Conservation (phyloP, 75 land plant species). For the Azolla pinnata region DNA sequence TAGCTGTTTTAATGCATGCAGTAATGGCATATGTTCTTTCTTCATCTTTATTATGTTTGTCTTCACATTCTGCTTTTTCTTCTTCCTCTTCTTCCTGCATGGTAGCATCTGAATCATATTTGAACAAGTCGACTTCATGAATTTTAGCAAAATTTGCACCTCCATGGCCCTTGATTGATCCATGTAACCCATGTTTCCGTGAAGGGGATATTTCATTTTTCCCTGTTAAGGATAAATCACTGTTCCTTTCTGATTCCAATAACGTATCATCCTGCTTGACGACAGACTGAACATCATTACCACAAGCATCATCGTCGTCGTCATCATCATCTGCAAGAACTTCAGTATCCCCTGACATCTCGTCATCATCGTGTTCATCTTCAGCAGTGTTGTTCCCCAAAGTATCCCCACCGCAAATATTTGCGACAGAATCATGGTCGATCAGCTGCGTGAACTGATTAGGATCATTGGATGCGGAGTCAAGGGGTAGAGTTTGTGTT, state of each 20-base stretch:
- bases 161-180: too few species aligned
- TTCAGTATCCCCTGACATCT: neutral
- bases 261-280: neutral
- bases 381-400: neutral
- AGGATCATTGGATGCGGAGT: neutral
- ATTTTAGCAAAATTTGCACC: too few species aligned
- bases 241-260: neutral
- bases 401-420: slow-evolving; percentile 1
- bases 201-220: too few species aligned
- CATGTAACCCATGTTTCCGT: too few species aligned
- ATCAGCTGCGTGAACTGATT: neutral
- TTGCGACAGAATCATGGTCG: neutral
- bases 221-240: neutral
- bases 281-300: neutral
- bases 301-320: neutral
- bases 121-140: too few species aligned
- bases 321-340: neutral
- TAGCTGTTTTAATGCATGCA: neutral
- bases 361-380: too few species aligned
- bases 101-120: slow-evolving; percentile 4
- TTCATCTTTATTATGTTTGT: too few species aligned
- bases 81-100: neutral
- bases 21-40: too few species aligned
- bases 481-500: neutral
- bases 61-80: neutral